phyloP scores from a whole-genome alignment of 805 yeast genomes.

The Ogataea populi-albae region DNA sequence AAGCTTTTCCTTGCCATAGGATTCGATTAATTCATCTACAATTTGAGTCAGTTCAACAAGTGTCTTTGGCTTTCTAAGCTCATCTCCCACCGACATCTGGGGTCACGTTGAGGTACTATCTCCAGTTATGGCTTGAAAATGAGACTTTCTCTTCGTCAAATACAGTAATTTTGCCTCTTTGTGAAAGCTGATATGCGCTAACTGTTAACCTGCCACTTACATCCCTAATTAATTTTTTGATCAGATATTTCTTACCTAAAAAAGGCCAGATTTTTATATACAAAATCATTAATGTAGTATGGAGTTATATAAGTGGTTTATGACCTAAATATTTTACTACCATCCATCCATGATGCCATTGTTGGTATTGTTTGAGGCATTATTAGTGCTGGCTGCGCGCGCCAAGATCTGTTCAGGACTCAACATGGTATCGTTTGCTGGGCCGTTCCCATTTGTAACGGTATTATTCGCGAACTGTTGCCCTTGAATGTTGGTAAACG shows the following conservation, averaged over 20 bases:
- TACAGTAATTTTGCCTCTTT: no score
- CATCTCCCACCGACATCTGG: conserved; percentile 17
- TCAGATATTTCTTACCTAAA: no score
- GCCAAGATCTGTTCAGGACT: conserved; percentile 37
- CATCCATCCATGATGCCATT: conserved; percentile 20
- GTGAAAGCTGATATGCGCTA: no score
- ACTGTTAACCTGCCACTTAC: no score
- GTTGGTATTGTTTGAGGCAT: conserved; percentile 6
- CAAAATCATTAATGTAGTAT: no score
- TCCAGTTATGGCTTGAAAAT: no score
- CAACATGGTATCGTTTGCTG: conserved; percentile 17
- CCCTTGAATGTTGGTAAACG: conserved; percentile 8
- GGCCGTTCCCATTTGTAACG: conserved; percentile 5
- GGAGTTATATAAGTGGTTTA: neutral
- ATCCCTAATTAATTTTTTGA: no score
- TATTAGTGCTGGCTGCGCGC: conserved; percentile 22
- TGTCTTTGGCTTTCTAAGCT: conserved; percentile 4
- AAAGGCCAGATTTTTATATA: no score
- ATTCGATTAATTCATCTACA: conserved; percentile 16
- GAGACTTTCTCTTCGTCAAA: no score
- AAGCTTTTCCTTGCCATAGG: conserved; percentile 7
- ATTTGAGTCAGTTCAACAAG: conserved; percentile 15
- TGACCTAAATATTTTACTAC: conserved; percentile 7
- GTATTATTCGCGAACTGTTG: conserved; percentile 10
- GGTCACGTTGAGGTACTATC: no score